Base-by-base conservation (phyloP, 495 filamentous ascomycete genomes). In the Penicillium paxilli region DNA sequence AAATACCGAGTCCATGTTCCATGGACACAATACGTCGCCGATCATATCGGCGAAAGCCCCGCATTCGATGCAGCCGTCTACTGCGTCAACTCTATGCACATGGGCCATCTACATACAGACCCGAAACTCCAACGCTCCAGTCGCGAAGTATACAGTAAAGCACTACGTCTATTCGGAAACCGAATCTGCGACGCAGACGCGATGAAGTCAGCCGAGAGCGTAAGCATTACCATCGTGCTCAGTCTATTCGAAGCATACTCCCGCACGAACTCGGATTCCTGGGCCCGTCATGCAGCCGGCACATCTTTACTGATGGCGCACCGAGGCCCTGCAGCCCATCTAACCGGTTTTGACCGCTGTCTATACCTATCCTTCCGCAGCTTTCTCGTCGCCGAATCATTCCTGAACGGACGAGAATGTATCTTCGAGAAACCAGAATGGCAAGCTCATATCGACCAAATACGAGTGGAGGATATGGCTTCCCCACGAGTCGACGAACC, bases 221-320 rank as follows among this genome's bases (percentile, higher is more conserved):
- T 68, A 1, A 62, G 60, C 56, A 67, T 62, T 21, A 65, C 62
- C 4, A 61, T 67, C 17, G 49, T 60, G 4, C 63, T 70, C 17
- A 65, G 60, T 42, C 52, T 70, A 26, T 70, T 67, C 24, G 67
- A 72, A 49, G 44, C 64, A n/a, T 62, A 67, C 47, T 61, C 60
- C 5, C 57, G 63, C 14, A 70, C 69, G 4, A 46, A 58, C n/a
- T 44, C 55, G 14, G 49, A 65, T 33, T 63, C 67, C 1, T 73
- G 66, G 65, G 56, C 68, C 5, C 57, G 57, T 25, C 68, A 71
- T 55, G 67, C 70, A 17, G 62, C 60, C 12, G 70, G 67, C 16
- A 64, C 67, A 8, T 63, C 57, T 14, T 32, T 61, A 4, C 54
- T 70, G 5, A 67, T 71, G 52, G 58, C 56, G 5, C 57, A 64